Evolutionary conservation across 2,329 filamentous ascomycete species (phyloP).

Genomic region (Malbranchea zuffiana): DNA sequence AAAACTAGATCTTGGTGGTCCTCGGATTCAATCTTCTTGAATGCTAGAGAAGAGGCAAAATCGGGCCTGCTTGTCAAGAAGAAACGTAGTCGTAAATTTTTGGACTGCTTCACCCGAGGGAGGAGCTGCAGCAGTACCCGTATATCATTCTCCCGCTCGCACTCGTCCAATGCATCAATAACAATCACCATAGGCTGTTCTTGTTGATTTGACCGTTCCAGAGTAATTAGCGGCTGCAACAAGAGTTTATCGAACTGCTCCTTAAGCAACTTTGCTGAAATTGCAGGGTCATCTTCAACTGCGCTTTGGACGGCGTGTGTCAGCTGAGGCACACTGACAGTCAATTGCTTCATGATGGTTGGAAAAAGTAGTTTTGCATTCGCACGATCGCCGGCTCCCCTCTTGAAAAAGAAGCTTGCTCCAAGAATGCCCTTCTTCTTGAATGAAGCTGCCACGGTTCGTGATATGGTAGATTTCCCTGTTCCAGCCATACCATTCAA

Average conservation of each 20-base stretch:
- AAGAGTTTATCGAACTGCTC: constrained; percentile 22
- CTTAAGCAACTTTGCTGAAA: constrained; percentile 18
- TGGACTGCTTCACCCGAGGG: not conserved
- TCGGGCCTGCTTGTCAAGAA: constrained; percentile 9
- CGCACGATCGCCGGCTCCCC: constrained; percentile 15
- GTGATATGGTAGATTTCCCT: constrained; percentile 1
- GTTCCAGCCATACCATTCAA: constrained; percentile 24
- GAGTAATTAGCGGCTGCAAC: constrained; percentile 14
- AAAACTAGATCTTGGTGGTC: constrained; percentile 17
- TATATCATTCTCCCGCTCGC: constrained; percentile 2
- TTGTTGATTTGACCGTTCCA: not conserved
- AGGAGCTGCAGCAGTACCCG: constrained; percentile 3
- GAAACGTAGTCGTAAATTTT: constrained; percentile 2
- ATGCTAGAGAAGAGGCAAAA: not conserved
- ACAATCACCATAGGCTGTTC: constrained; percentile 3
- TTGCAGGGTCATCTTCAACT: constrained; percentile 20
- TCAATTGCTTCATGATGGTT: constrained; percentile 16
- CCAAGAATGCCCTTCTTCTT: constrained; percentile 14
- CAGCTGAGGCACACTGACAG: not conserved
- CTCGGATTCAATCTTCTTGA: constrained; percentile 11
- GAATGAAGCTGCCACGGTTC: constrained; percentile 14
- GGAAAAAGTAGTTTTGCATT: constrained; percentile 19
- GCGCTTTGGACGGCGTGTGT: constrained; percentile 11
- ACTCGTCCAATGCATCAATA: constrained; percentile 11
- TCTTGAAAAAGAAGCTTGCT: constrained; percentile 25